These are phyloP conservation scores for Drechslerella dactyloides DNA, from an alignment of 2,329 filamentous ascomycete genomes.

Conservation along the genomic window DNA sequence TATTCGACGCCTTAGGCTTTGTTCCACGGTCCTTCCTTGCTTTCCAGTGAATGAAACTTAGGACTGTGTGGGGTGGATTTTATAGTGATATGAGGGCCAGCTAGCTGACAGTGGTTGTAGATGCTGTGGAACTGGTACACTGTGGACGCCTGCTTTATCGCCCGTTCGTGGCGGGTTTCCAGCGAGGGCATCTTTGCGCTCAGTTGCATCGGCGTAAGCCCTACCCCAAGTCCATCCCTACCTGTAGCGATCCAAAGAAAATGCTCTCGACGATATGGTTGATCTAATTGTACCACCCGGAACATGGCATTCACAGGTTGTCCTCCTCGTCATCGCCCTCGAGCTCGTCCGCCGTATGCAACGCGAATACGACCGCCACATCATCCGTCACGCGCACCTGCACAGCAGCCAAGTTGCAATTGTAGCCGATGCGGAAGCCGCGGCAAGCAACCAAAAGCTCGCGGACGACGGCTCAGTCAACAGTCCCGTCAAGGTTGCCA, in stretches of 20 bases:
- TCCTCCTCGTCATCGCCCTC: conserved; percentile 73
- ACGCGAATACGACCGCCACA: conserved; percentile 75
- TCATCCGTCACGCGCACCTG: conserved; percentile 62
- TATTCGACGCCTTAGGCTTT: no score
- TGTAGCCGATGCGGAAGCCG: conserved; percentile 8
- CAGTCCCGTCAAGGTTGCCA: background rate
- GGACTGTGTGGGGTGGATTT: no score
- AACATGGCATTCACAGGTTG: no score
- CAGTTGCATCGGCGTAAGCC: conserved; percentile 71
- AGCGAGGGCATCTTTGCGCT: conserved; percentile 76
- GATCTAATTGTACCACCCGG: background rate
- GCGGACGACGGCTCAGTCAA: conserved; percentile 30
- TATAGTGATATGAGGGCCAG: background rate
- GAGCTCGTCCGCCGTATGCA: conserved; percentile 73
- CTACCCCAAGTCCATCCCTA: no score
- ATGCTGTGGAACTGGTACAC: conserved; percentile 85
- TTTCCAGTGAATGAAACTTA: background rate
- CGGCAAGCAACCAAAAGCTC: conserved; percentile 24
- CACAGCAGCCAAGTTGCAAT: background rate
- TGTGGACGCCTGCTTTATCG: conserved; percentile 74
- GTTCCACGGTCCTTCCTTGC: background rate
- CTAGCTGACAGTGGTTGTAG: conserved; percentile 58
- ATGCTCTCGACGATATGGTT: background rate
- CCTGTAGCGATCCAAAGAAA: no score
- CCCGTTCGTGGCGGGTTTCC: conserved; percentile 72